phyloP scores from a whole-genome alignment of 78 protist genomes.

The Dictyostelium purpureum region DNA sequence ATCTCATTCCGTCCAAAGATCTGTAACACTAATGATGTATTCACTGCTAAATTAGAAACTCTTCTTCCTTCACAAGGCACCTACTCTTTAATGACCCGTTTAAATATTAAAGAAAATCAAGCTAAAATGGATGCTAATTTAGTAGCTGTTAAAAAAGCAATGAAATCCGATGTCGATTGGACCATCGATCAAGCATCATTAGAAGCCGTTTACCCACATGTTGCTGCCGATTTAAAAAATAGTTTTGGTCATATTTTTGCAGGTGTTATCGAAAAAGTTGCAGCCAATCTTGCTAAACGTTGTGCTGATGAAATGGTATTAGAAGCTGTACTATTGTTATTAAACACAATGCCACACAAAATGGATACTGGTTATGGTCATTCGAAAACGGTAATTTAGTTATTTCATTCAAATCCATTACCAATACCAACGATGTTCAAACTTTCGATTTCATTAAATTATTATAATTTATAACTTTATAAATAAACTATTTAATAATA shows the following conservation, averaged over 20 bases:
- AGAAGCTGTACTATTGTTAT: neutral
- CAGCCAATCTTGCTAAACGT: neutral
- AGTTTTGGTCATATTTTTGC: neutral
- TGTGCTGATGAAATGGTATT: slow-evolving; percentile 2
- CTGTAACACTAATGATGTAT: neutral
- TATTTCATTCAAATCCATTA: slow-evolving; percentile 14
- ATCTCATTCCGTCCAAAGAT: slow-evolving; percentile 23
- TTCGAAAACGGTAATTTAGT: slow-evolving; percentile 12
- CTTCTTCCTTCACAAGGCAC: neutral
- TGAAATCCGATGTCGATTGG: neutral
- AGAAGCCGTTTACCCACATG: neutral
- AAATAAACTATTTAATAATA: too few species aligned
- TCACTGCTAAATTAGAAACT: neutral
- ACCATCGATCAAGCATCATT: neutral
- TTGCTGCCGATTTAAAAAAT: neutral
- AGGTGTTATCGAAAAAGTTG: neutral
- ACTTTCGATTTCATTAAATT: slow-evolving; percentile 48
- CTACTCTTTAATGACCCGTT: neutral
- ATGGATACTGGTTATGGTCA: neutral
- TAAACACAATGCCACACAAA: neutral
- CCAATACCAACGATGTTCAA: slow-evolving; percentile 18
- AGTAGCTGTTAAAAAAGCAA: neutral
- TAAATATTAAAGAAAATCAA: neutral
- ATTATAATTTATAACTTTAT: too few species aligned
- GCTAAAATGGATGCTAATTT: neutral